phyloP scores from a whole-genome alignment of 2,329 filamentous ascomycete species.

The Alternaria brassicae region DNA sequence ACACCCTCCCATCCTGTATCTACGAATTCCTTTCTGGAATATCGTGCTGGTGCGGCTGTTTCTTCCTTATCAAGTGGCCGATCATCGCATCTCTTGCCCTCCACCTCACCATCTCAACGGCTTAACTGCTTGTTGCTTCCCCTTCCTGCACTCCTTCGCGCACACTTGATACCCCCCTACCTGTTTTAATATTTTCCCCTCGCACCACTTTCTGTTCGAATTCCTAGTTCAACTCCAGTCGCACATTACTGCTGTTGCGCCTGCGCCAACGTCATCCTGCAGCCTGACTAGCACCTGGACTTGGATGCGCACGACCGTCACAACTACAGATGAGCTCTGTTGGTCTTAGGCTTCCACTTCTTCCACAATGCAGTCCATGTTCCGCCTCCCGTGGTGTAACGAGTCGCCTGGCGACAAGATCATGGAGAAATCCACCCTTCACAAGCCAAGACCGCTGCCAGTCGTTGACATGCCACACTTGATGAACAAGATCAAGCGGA shows the following conservation, averaged over 20 bases:
- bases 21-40: conserved; percentile 31
- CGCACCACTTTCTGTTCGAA: conserved; percentile 16
- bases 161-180: conserved; percentile 38
- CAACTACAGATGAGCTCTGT: conserved; percentile 51
- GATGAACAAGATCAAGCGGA: conserved; percentile 65
- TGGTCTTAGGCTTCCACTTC: conserved; percentile 46
- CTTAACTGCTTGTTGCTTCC: conserved; percentile 40
- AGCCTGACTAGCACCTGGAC: conserved; percentile 33
- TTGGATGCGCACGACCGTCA: conserved; percentile 42
- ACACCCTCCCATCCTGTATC: conserved; percentile 27
- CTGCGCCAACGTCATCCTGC: conserved; percentile 44
- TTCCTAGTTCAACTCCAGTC: background rate
- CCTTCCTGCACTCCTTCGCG: conserved; percentile 46
- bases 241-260: conserved; percentile 24
- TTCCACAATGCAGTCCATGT: conserved; percentile 59
- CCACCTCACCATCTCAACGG: conserved; percentile 44
- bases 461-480: conserved; percentile 55
- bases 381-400: conserved; percentile 58
- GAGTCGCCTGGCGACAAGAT: conserved; percentile 53
- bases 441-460: conserved; percentile 54
- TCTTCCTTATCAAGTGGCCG: conserved; percentile 34
- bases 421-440: conserved; percentile 52
- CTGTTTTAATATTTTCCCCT: conserved; percentile 40
- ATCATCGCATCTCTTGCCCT: conserved; percentile 42
- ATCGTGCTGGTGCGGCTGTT: conserved; percentile 29